These are phyloP conservation scores for Yarrowia yakushimensis DNA, from an alignment of 805 yeast genomes.

Conservation along the genomic window DNA sequence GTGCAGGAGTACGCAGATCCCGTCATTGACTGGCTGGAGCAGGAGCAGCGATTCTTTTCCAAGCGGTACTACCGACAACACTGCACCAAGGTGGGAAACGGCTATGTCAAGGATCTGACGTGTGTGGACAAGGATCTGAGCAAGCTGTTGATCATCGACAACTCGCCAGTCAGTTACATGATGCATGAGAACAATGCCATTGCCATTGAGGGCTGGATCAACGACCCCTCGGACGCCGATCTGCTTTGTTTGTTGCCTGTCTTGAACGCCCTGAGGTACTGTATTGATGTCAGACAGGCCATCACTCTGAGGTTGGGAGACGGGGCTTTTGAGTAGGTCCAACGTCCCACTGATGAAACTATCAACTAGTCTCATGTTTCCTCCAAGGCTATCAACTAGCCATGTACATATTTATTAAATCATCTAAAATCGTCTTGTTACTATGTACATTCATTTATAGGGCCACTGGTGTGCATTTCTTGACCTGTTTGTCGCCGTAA, in stretches of 20 bases:
- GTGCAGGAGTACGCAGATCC: constrained; percentile 96
- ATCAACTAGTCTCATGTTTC: constrained; percentile 12
- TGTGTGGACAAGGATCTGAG: constrained; percentile 55
- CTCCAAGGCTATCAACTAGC: constrained; percentile 18
- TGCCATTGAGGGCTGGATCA: constrained; percentile 95
- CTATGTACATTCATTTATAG: constrained; percentile 10
- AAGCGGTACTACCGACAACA: constrained; percentile 72
- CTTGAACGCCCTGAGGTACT: constrained; percentile 66
- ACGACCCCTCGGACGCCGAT: constrained; percentile 88
- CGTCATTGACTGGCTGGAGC: constrained; percentile 86
- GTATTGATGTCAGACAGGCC: constrained; percentile 79
- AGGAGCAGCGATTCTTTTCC: constrained; percentile 51
- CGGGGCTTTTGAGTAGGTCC: constrained; percentile 43
- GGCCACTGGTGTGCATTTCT: constrained; percentile 41
- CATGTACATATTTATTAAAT: constrained; percentile 16
- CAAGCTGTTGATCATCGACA: constrained; percentile 76
- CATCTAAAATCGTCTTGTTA: neutral
- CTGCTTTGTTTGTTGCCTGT: constrained; percentile 78
- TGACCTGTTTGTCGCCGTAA: constrained; percentile 67
- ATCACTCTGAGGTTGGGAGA: constrained; percentile 75
- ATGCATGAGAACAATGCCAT: constrained; percentile 78
- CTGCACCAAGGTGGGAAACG: constrained; percentile 66
- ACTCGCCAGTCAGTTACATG: constrained; percentile 87
- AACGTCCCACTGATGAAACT: too few species aligned
- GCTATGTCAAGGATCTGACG: constrained; percentile 75